phyloP scores from a whole-genome alignment of 2,329 filamentous ascomycete genomes.

The Verticillium tricorpus region DNA sequence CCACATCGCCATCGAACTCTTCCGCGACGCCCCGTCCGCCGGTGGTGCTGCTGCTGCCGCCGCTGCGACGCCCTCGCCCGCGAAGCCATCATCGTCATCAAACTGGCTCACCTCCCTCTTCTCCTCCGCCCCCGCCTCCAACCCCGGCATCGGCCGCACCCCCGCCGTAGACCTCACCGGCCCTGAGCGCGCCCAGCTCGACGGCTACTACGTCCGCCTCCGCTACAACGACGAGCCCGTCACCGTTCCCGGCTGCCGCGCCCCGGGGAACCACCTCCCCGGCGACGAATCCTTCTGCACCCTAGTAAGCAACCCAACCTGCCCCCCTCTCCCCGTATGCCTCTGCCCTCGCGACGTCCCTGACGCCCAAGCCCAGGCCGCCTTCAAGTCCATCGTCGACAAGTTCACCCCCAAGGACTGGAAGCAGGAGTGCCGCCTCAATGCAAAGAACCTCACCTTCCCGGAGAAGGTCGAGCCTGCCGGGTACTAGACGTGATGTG shows the following conservation, averaged over 20 bases:
- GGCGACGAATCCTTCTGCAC: slow-evolving; percentile 91
- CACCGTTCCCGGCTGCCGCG: slow-evolving; percentile 74
- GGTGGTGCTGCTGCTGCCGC: not conserved
- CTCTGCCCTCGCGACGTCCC: too few species aligned
- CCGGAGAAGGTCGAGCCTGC: slow-evolving; percentile 47
- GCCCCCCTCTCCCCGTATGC: not conserved
- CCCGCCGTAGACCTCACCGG: slow-evolving; percentile 49
- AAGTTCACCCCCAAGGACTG: slow-evolving; percentile 82
- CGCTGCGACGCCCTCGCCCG: slow-evolving; percentile 2
- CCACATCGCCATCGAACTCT: slow-evolving; percentile 87
- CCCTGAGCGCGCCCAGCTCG: slow-evolving; percentile 48
- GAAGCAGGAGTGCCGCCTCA: slow-evolving; percentile 51
- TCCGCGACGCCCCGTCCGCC: slow-evolving; percentile 48
- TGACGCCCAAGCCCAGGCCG: slow-evolving; percentile 40
- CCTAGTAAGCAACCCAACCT: slow-evolving; percentile 48
- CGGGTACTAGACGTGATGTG: slow-evolving; percentile 32
- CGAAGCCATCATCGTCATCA: slow-evolving; percentile 16
- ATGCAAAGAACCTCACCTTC: slow-evolving; percentile 37
- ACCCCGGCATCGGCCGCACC: slow-evolving; percentile 55
- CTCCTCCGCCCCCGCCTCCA: slow-evolving; percentile 18
- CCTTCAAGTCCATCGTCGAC: slow-evolving; percentile 91
- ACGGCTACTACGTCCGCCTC: slow-evolving; percentile 81
- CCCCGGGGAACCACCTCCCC: slow-evolving; percentile 73
- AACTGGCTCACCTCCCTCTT: slow-evolving; percentile 29
- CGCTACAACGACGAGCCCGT: slow-evolving; percentile 87